phyloP scores from a whole-genome alignment of 192 early-diverging fungal genomes.

The Geranomyces michiganensis region DNA sequence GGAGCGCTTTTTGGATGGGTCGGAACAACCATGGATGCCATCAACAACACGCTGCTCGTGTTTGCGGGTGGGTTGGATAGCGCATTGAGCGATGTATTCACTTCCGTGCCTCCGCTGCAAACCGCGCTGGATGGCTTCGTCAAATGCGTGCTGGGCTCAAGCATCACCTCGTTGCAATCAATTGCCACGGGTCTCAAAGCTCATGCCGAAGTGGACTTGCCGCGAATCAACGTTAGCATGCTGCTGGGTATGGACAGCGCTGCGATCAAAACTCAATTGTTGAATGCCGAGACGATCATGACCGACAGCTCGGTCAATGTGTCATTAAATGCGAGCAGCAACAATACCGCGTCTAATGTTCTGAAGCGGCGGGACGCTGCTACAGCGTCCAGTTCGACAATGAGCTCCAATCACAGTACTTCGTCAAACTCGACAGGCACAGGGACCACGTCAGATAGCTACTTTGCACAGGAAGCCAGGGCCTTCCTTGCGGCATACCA shows the following conservation, averaged over 20 bases:
- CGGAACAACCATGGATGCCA: conserved; percentile 39
- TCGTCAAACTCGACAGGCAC: conserved; percentile 5
- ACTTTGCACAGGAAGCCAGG: conserved; percentile 16
- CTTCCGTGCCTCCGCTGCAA: conserved; percentile 12
- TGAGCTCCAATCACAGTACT: background rate
- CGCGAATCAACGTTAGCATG: conserved; percentile 1
- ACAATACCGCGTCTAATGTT: background rate
- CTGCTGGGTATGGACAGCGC: conserved; percentile 1
- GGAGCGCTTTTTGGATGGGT: conserved; percentile 35
- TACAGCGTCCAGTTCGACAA: background rate
- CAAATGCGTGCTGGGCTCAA: conserved; percentile 26
- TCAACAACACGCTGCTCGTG: conserved; percentile 36
- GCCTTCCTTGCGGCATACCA: conserved; percentile 22
- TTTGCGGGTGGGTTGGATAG: conserved; percentile 31
- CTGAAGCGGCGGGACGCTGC: background rate
- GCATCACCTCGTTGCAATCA: conserved; percentile 1
- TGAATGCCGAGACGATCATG: conserved; percentile 19
- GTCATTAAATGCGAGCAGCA: background rate
- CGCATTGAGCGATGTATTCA: conserved; percentile 16
- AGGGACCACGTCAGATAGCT: background rate
- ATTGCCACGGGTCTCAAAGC: background rate
- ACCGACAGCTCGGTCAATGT: background rate
- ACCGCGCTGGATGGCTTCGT: conserved; percentile 8
- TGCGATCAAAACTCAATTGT: background rate
- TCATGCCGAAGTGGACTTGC: conserved; percentile 12